A percentile compares a stretch with the other conserved stretches of the same genome.
Conservation (phyloP, 768 basidiomycete species). For the Trametopsis cervina region DNA sequence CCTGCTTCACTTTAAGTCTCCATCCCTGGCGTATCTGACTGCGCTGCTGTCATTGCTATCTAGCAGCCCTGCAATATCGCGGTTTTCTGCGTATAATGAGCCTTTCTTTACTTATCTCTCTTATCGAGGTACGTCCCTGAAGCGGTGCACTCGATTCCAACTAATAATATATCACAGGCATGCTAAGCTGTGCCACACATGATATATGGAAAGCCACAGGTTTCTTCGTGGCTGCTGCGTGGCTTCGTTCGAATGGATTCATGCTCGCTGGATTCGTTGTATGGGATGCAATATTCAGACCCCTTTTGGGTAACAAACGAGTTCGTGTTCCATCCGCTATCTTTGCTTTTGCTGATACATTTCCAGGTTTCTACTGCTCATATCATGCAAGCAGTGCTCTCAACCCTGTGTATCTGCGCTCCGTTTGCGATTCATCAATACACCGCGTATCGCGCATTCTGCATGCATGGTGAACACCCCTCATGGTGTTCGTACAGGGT, state of each 20-base stretch:
- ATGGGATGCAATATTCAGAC: slow-evolving; percentile 64
- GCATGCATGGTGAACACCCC: slow-evolving; percentile 24
- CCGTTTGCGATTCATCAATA: slow-evolving; percentile 75
- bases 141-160: neutral
- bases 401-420: slow-evolving; percentile 40
- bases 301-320: slow-evolving; percentile 33
- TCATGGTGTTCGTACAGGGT: slow-evolving; percentile 59
- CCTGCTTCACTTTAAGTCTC: slow-evolving; percentile 45
- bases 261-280: slow-evolving; percentile 70
- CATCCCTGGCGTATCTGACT: slow-evolving; percentile 53
- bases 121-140: slow-evolving; percentile 48
- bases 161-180: slow-evolving; percentile 33
- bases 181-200: slow-evolving; percentile 44
- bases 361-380: slow-evolving; percentile 29
- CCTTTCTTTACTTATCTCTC: slow-evolving; percentile 81
- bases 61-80: slow-evolving; percentile 70
- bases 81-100: slow-evolving; percentile 73
- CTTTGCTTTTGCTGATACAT: slow-evolving; percentile 3
- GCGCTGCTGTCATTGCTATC: slow-evolving; percentile 68
- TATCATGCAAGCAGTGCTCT: slow-evolving; percentile 30
- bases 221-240: slow-evolving; percentile 54
- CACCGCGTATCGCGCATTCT: slow-evolving; percentile 62
- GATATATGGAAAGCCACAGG: slow-evolving; percentile 52
- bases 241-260: slow-evolving; percentile 75
- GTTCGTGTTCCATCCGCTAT: slow-evolving; percentile 22